Conservation (phyloP, 1,284 basidiomycete genomes). For the Pascua guehoae region DNA sequence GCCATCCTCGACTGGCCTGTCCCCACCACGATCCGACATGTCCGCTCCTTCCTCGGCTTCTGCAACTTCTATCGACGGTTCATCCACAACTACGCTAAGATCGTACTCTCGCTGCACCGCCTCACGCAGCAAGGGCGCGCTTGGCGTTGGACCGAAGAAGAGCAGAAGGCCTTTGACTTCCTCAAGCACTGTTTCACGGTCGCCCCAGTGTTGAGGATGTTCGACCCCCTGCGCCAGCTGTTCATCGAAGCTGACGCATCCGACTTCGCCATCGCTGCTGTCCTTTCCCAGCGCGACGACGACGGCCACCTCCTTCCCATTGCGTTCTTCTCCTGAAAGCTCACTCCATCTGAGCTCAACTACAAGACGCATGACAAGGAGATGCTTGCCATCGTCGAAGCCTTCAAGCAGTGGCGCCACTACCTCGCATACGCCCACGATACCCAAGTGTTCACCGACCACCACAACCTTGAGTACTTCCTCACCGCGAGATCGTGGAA, state of each 20-base stretch:
- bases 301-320: constrained; percentile 34
- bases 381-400: constrained; percentile 51
- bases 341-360: constrained; percentile 47
- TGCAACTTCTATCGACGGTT: constrained; percentile 52
- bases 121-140: no score
- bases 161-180: constrained; percentile 45
- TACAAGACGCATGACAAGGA: constrained; percentile 56
- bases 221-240: constrained; percentile 34
- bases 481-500: constrained; percentile 45
- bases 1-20: constrained; percentile 49
- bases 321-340: constrained; percentile 41
- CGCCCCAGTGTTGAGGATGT: constrained; percentile 48
- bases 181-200: constrained; percentile 45
- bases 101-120: constrained; percentile 25
- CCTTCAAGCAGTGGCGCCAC: constrained; percentile 50
- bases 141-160: constrained; percentile 39
- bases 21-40: constrained; percentile 40
- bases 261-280: constrained; percentile 31
- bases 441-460: constrained; percentile 47
- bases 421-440: constrained; percentile 22
- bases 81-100: constrained; percentile 45
- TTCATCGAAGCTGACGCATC: constrained; percentile 44
- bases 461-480: constrained; percentile 54
- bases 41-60: constrained; percentile 50
- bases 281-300: constrained; percentile 36